Conservation (phyloP, 805 yeast genomes). For the Spathaspora gorwiae region DNA sequence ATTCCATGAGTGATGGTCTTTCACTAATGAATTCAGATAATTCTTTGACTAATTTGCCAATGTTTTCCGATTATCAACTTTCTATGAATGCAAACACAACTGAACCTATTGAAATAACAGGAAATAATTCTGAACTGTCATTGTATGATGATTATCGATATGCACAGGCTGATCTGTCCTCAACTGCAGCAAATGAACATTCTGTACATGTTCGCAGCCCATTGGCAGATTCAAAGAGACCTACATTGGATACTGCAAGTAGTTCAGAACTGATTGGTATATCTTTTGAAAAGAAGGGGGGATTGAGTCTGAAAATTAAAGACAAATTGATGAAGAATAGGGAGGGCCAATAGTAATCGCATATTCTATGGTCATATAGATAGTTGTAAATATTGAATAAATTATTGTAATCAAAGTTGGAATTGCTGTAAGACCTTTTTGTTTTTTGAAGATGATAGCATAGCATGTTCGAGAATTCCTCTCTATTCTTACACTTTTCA, state of each 20-base stretch:
- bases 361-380: no score
- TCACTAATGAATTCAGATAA: constrained; percentile 60
- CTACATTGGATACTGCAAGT: neutral
- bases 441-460: no score
- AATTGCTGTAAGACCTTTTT: no score
- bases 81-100: constrained; percentile 26
- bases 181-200: constrained; percentile 1
- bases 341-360: no score
- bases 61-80: constrained; percentile 49
- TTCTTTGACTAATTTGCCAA: constrained; percentile 61
- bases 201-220: constrained; percentile 1
- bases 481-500: no score
- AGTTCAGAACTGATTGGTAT: constrained; percentile 22
- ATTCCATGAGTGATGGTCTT: constrained; percentile 50
- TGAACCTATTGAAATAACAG: constrained; percentile 7
- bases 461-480: no score
- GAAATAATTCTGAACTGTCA: constrained; percentile 25
- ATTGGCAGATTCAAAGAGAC: neutral
- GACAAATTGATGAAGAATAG: constrained; percentile 10
- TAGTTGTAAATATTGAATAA: no score
- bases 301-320: constrained; percentile 31
- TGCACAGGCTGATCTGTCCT: neutral
- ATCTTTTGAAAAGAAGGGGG: constrained; percentile 20
- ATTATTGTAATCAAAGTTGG: no score
- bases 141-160: constrained; percentile 29